Evolutionary conservation across 192 early-diverging fungal genomes (phyloP).

Genomic region (Podila horticola): DNA sequence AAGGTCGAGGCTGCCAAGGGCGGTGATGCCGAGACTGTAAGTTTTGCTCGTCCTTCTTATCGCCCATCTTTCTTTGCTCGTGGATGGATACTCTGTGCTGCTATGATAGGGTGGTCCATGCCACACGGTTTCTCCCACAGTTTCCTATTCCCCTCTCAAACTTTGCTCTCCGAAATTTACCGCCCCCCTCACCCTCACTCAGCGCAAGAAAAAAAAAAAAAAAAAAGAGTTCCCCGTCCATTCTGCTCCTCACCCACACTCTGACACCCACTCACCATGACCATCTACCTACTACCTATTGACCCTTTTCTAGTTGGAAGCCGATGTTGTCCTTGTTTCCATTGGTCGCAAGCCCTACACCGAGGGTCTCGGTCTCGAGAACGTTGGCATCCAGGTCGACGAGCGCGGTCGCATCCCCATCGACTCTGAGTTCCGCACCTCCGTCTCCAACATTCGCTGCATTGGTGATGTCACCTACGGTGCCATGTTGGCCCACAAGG

Average conservation of each 20-base stretch:
- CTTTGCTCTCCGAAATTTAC: slow-evolving; percentile 2
- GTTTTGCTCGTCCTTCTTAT: slow-evolving; percentile 20
- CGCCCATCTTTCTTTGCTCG: no score
- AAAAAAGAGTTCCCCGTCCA: not conserved
- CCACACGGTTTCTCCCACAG: not conserved
- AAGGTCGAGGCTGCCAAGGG: slow-evolving; percentile 91
- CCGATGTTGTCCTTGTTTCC: slow-evolving; percentile 92
- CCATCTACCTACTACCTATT: not conserved
- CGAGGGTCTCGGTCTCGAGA: slow-evolving; percentile 90
- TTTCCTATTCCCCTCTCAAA: slow-evolving; percentile 1
- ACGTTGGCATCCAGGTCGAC: slow-evolving; percentile 91
- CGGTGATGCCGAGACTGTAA: slow-evolving; percentile 81
- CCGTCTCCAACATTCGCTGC: slow-evolving; percentile 87
- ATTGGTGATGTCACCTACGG: slow-evolving; percentile 98
- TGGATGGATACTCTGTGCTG: not conserved
- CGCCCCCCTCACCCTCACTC: not conserved
- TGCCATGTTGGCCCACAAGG: slow-evolving; percentile 99
- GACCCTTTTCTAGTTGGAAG: slow-evolving; percentile 68
- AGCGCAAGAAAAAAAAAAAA: not conserved
- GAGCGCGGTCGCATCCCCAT: slow-evolving; percentile 88
- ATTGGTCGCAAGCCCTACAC: slow-evolving; percentile 97
- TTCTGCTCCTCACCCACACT: not conserved
- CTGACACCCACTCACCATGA: not conserved
- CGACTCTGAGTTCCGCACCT: slow-evolving; percentile 88
- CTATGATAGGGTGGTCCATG: not conserved